Conservation (phyloP, 75 land plant species). For the Pinus albicaulis region DNA sequence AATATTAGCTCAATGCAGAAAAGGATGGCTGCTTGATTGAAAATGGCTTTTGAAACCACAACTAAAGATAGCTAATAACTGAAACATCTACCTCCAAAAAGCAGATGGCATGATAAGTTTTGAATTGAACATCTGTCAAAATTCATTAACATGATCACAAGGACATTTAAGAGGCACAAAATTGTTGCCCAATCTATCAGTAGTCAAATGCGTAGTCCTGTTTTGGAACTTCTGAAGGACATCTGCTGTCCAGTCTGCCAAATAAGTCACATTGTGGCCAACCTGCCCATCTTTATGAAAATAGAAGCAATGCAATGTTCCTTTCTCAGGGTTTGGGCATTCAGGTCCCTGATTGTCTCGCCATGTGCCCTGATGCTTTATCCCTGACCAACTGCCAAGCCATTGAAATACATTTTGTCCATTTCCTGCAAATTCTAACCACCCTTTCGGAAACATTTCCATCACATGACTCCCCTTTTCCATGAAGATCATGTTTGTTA, state of each 20-base stretch:
- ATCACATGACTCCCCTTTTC: constrained; percentile 60
- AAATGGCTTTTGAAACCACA: no score
- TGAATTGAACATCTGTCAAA: not conserved
- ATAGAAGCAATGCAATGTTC: constrained; percentile 23
- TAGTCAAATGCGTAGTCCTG: not conserved
- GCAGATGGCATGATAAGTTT: not conserved
- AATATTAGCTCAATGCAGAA: no score
- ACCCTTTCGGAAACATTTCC: constrained; percentile 89
- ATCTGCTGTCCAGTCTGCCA: constrained; percentile 24
- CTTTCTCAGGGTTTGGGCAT: constrained; percentile 42
- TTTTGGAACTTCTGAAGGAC: constrained; percentile 14
- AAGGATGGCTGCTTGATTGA: no score
- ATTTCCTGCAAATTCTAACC: constrained; percentile 66
- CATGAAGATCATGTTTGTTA: constrained; percentile 86
- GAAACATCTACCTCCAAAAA: no score
- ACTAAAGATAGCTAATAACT: no score
- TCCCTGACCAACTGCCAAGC: constrained; percentile 60
- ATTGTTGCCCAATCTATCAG: not conserved
- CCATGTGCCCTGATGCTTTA: constrained; percentile 73
- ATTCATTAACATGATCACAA: not conserved
- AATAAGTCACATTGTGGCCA: constrained; percentile 36
- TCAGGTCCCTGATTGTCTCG: constrained; percentile 52
- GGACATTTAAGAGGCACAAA: not conserved
- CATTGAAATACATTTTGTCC: constrained; percentile 76
- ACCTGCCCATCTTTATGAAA: constrained; percentile 43